phyloP scores from a whole-genome alignment of 1,139 yeast genomes.

The Suhomyces terraborum region DNA sequence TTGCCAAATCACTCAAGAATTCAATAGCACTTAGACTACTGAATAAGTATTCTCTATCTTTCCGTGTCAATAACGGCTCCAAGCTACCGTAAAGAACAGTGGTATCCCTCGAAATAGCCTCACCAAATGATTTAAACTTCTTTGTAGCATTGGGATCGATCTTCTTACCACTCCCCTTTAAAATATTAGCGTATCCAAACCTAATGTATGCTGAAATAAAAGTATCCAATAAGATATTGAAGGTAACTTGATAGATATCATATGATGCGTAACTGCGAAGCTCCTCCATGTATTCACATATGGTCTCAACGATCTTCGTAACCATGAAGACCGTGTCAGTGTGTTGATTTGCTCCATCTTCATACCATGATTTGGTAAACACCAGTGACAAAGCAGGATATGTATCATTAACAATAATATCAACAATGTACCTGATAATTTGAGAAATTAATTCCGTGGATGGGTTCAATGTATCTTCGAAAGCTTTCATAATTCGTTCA shows the following conservation, averaged over 20 bases:
- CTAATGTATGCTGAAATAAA: conserved; percentile 49
- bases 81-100: conserved; percentile 64
- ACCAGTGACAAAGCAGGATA: conserved; percentile 46
- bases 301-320: conserved; percentile 65
- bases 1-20: conserved; percentile 67
- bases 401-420: conserved; percentile 70
- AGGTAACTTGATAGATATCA: conserved; percentile 49
- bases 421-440: conserved; percentile 63
- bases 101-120: conserved; percentile 59
- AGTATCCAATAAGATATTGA: conserved; percentile 44
- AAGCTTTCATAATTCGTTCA: conserved; percentile 52
- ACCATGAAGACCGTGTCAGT: conserved; percentile 46
- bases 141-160: conserved; percentile 59
- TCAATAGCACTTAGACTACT: conserved; percentile 61
- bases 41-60: conserved; percentile 54
- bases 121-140: conserved; percentile 43
- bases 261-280: conserved; percentile 52
- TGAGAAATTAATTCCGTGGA: conserved; percentile 75
- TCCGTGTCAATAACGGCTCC: conserved; percentile 49
- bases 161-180: conserved; percentile 54
- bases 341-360: conserved; percentile 34
- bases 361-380: conserved; percentile 50
- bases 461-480: conserved; percentile 70
- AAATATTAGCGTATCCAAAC: conserved; percentile 47
- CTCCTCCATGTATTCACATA: conserved; percentile 74